Conservation (phyloP, 768 basidiomycete genomes). For the Boletellus sp. region DNA sequence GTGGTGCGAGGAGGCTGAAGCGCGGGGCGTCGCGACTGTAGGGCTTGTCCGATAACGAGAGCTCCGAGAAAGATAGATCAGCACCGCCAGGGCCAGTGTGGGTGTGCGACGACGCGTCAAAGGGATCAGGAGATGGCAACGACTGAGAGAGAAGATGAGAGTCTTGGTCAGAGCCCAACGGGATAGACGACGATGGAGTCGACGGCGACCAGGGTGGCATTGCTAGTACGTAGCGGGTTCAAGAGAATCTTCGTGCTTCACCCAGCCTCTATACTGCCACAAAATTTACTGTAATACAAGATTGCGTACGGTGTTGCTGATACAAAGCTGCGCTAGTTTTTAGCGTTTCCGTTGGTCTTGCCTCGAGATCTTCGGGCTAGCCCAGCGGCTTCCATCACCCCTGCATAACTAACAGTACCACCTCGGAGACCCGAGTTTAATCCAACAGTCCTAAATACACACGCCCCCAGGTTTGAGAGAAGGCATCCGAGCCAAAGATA, state of each 20-base stretch:
- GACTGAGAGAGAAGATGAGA: conserved; percentile 50
- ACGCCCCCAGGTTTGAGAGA: conserved; percentile 23
- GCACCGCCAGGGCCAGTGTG: conserved; percentile 42
- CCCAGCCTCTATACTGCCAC: not conserved
- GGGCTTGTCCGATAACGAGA: conserved; percentile 41
- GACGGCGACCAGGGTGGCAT: conserved; percentile 32
- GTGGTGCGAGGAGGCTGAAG: conserved; percentile 33
- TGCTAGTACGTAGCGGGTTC: not conserved
- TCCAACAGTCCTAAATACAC: conserved; percentile 17
- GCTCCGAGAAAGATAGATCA: conserved; percentile 57
- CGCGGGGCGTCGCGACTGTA: conserved; percentile 27
- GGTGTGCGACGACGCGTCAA: conserved; percentile 29
- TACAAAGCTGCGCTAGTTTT: conserved; percentile 5
- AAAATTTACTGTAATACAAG: not conserved
- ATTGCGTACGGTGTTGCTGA: not conserved
- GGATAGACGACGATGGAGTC: conserved; percentile 29
- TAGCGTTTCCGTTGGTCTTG: conserved; percentile 12
- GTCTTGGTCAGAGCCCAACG: conserved; percentile 19
- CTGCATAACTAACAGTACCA: conserved; percentile 12
- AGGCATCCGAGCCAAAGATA: conserved; percentile 21
- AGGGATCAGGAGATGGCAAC: conserved; percentile 32
- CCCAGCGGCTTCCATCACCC: conserved; percentile 22
- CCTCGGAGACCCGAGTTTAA: conserved; percentile 21
- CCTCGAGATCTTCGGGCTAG: not conserved
- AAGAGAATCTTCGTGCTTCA: not conserved